Percentiles rank a stretch among this genome's conserved stretches.
Conservation (phyloP, 345 rosid genomes). For the Raphanus raphanistrum region DNA sequence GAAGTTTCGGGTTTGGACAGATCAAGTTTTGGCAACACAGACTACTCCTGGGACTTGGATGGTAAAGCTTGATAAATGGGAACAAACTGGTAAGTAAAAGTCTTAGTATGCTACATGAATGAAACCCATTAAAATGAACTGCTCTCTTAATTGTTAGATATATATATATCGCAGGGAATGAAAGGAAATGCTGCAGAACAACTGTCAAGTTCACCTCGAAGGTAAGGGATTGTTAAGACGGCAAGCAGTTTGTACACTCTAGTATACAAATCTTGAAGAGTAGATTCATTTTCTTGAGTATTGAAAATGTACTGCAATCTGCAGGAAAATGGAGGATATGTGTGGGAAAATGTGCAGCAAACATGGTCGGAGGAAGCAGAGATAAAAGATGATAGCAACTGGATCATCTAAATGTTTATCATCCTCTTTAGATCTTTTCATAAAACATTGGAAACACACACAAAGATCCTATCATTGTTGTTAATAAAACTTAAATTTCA, state of each 20-base stretch:
- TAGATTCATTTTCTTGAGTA: not conserved
- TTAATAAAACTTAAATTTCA: conserved; percentile 15
- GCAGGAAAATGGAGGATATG: not conserved
- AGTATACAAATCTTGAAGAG: not conserved
- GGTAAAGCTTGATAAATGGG: conserved; percentile 74
- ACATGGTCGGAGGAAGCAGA: not conserved
- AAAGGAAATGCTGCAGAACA: not conserved
- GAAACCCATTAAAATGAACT: not conserved
- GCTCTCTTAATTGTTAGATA: not conserved
- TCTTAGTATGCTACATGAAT: not conserved
- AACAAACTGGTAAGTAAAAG: conserved; percentile 56
- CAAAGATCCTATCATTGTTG: not conserved
- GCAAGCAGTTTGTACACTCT: not conserved
- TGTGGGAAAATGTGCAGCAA: not conserved
- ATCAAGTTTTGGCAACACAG: conserved; percentile 54
- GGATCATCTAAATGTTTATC: not conserved
- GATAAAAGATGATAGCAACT: not conserved
- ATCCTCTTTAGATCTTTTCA: not conserved
- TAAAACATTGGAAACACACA: not conserved
- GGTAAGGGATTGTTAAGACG: not conserved
- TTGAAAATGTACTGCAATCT: not conserved
- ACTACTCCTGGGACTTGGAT: conserved; percentile 64
- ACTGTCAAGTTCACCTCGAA: not conserved
- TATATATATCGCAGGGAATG: not conserved
- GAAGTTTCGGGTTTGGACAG: conserved; percentile 76